Base-by-base conservation (phyloP, 2,329 filamentous ascomycete species). In the Penicillium sp. region DNA sequence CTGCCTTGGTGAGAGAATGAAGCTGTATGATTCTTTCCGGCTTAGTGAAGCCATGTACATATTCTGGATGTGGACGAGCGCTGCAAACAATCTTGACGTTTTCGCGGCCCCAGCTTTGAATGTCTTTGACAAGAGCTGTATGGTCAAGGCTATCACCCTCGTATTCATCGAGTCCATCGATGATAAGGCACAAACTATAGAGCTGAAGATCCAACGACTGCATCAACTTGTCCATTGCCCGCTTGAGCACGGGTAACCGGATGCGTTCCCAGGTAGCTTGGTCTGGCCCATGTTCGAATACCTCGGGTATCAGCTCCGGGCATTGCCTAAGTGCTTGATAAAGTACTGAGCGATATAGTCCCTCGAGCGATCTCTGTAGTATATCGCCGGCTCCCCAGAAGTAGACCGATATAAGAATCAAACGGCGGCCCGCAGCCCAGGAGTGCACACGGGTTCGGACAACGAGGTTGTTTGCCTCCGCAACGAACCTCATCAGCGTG, bases 401-500 rank as follows among this genome's bases (percentile, higher is more conserved):
- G 64, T 78, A 83, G 5, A 26, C 26, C 26, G 26, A 26, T 26
- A 26, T 26, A 26, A 26, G 26, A 26, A 26, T 26, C 3, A 26
- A 26, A 26, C 26, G 26, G 3, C 26, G 26, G 26, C 26, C 26
- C 26, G 26, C 26, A 26, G 26, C 26, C 26, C 26, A 26, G 2
- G 26, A 26, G 26, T 26, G 26, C 2, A 26, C 26, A 26, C 26
- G 26, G 26, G 2, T 26, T 6, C 26, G 26, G 26, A 26, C 26
- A 26, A 1, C 26, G 26, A 26, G 26, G 26, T 26, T 26, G 26
- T 26, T 26, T 6, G 3, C 2, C 2, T 26, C 26, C 26, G 26
- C 26, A 26, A 26, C 26, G 26, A 77, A 77, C 59, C 81, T 82
- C 77, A 83, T 81, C n/a, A 83, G 61, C 0, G 79, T 83, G 0